phyloP scores from a whole-genome alignment of 2,329 filamentous ascomycete genomes.

The Aspergillus sergii region DNA sequence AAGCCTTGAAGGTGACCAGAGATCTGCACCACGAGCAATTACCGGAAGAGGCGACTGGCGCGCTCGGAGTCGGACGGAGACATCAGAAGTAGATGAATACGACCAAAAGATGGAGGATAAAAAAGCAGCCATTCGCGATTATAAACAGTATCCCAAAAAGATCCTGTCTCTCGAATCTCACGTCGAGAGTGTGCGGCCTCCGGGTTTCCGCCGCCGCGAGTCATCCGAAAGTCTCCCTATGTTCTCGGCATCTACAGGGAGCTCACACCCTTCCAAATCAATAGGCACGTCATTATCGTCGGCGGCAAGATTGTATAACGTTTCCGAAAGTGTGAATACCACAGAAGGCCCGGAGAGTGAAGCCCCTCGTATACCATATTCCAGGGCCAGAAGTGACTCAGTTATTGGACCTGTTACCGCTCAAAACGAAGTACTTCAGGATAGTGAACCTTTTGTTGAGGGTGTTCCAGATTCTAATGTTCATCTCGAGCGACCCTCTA shows the following conservation, averaged over 20 bases:
- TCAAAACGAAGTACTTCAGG: constrained; percentile 22
- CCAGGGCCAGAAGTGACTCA: constrained; percentile 12
- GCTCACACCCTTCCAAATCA: constrained; percentile 56
- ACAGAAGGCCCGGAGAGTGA: constrained; percentile 23
- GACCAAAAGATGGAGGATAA: constrained; percentile 46
- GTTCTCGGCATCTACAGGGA: constrained; percentile 64
- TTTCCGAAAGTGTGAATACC: constrained; percentile 21
- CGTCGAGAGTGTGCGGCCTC: constrained; percentile 31
- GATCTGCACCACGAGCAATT: constrained; percentile 46
- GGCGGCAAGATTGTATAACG: constrained; percentile 28
- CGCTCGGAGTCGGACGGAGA: constrained; percentile 26
- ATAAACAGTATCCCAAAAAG: constrained; percentile 53
- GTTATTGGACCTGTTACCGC: constrained; percentile 16
- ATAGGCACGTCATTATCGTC: constrained; percentile 54
- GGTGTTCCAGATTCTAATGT: constrained; percentile 27
- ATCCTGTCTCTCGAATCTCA: constrained; percentile 52
- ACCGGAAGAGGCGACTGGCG: constrained; percentile 42
- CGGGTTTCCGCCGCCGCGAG: constrained; percentile 53
- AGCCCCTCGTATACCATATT: constrained; percentile 3
- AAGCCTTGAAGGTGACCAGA: constrained; percentile 33
- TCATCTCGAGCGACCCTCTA: constrained; percentile 50
- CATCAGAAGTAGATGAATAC: constrained; percentile 40
- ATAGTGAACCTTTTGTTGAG: constrained; percentile 30
- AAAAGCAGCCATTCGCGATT: constrained; percentile 49
- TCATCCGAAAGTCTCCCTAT: constrained; percentile 65